Percentiles rank a stretch among this genome's conserved stretches.
These are phyloP conservation scores for Orbilia javanica DNA, from an alignment of 2,329 filamentous ascomycete species.

Conservation along the genomic window DNA sequence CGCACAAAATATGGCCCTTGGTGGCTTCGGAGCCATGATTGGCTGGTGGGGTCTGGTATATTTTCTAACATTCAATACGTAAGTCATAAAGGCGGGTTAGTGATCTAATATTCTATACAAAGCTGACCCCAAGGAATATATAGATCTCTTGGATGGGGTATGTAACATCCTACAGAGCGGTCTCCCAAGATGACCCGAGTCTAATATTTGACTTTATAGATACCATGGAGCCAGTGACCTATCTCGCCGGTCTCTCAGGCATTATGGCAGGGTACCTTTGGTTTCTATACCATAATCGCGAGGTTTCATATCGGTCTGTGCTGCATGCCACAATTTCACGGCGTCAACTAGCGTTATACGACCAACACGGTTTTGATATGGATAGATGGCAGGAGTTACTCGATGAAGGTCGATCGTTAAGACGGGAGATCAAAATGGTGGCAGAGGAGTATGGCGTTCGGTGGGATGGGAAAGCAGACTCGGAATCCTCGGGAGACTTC, in stretches of 20 bases:
- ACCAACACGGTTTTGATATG: constrained; percentile 79
- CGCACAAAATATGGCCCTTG: constrained; percentile 50
- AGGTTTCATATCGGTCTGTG: constrained; percentile 86
- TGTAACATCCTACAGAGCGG: background rate
- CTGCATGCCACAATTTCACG: constrained; percentile 87
- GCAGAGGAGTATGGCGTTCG: constrained; percentile 91
- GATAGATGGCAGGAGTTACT: constrained; percentile 82
- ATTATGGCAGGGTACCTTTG: constrained; percentile 92
- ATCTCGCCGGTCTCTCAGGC: constrained; percentile 85
- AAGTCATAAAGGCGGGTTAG: constrained; percentile 9
- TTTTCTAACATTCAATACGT: constrained; percentile 72
- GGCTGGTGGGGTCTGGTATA: constrained; percentile 88
- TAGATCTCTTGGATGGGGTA: constrained; percentile 69
- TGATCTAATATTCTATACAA: background rate
- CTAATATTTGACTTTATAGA: constrained; percentile 76
- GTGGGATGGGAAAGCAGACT: constrained; percentile 83
- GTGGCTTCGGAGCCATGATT: constrained; percentile 78
- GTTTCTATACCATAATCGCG: constrained; percentile 92
- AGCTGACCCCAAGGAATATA: background rate
- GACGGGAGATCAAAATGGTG: constrained; percentile 82
- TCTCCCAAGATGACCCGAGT: background rate
- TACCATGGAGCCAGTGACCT: constrained; percentile 89
- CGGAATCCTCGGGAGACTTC: constrained; percentile 68
- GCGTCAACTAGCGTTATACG: constrained; percentile 81
- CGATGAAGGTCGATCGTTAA: constrained; percentile 81